Conservation (phyloP, 2,329 filamentous ascomycete genomes). For the Ophiosphaerella narmari region DNA sequence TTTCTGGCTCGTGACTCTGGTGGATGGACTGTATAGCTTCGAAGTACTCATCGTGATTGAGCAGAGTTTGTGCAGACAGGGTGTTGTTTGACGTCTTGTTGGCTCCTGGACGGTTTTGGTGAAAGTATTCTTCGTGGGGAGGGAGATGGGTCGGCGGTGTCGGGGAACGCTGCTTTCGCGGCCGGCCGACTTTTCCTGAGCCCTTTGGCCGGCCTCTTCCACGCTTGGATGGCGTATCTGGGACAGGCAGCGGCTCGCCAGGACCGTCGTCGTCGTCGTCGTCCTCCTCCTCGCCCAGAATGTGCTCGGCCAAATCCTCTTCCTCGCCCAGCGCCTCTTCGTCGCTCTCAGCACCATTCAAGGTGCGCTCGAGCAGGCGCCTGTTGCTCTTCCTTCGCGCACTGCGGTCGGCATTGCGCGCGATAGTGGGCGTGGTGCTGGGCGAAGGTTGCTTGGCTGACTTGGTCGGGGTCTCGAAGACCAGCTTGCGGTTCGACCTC, state of each 20-base stretch:
- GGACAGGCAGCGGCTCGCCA: constrained; percentile 44
- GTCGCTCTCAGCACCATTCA: constrained; percentile 67
- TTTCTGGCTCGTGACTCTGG: constrained; percentile 73
- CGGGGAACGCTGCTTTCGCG: constrained; percentile 69
- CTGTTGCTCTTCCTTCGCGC: constrained; percentile 84
- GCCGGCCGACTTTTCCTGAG: constrained; percentile 51
- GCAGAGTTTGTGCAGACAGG: constrained; percentile 71
- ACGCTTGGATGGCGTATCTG: constrained; percentile 61
- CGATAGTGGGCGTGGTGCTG: constrained; percentile 64
- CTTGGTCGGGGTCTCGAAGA: constrained; percentile 53
- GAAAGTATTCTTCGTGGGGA: constrained; percentile 90
- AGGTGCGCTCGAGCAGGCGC: constrained; percentile 72
- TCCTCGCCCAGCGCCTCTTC: constrained; percentile 70
- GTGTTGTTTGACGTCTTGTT: constrained; percentile 87
- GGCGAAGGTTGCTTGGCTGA: constrained; percentile 37
- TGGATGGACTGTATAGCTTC: constrained; percentile 64
- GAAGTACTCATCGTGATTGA: constrained; percentile 94
- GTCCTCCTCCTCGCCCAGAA: constrained; percentile 61
- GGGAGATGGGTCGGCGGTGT: constrained; percentile 82
- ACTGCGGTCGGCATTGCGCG: constrained; percentile 78
- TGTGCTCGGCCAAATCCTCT: constrained; percentile 69
- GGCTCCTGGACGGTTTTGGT: constrained; percentile 81
- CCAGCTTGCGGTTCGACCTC: constrained; percentile 51
- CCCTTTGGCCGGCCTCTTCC: constrained; percentile 48
- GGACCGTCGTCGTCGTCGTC: constrained; percentile 20